Percentiles rank a stretch among this genome's conserved stretches.
Evolutionary conservation across 202 grass and related monocot species (phyloP).

Genomic region (Eragrostis tef): DNA sequence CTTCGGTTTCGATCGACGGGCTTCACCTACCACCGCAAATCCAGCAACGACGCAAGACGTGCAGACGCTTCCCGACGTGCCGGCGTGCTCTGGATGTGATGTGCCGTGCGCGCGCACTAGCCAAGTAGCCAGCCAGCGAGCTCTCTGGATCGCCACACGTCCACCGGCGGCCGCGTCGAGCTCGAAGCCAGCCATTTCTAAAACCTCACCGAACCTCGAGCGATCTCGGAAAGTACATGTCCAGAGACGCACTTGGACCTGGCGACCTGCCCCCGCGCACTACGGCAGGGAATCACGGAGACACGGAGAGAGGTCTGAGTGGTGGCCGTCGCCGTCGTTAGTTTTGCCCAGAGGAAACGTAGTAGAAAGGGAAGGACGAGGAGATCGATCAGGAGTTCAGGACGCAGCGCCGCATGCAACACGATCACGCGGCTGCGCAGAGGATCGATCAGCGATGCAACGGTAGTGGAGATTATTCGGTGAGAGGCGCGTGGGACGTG

Average conservation of each 20-base stretch:
- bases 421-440: neutral
- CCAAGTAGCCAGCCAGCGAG: conserved; percentile 15
- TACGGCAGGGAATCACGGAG: neutral
- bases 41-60: neutral
- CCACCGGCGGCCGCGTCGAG: neutral
- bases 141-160: conserved; percentile 12
- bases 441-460: neutral
- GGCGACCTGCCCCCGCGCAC: neutral
- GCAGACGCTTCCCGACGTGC: conserved; percentile 18
- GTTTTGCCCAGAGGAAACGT: neutral
- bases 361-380: neutral
- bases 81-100: neutral
- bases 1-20: neutral
- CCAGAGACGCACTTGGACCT: neutral
- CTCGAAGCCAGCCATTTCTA: neutral
- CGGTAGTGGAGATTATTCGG: neutral
- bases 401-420: too few species aligned
- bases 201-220: conserved; percentile 9
- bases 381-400: neutral
- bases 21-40: conserved; percentile 13
- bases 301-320: neutral
- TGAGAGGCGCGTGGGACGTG: too few species aligned
- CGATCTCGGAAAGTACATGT: neutral
- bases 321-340: neutral
- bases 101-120: conserved; percentile 18